These are phyloP conservation scores for Clitopilus hobsonii DNA, from an alignment of 768 basidiomycete species.

Conservation along the genomic window DNA sequence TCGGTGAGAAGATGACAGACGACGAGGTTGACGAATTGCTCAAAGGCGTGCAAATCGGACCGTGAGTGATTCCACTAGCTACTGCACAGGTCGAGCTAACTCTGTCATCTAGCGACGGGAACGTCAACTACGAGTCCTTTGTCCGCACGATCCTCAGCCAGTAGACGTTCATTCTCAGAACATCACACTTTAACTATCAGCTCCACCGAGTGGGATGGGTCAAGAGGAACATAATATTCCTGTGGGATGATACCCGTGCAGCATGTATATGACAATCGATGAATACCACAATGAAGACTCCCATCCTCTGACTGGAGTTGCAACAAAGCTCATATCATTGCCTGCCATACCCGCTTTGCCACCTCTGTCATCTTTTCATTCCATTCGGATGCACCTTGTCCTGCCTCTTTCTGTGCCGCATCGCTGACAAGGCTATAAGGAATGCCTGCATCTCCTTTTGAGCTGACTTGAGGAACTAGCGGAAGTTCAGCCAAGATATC, in stretches of 20 bases:
- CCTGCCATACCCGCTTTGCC: slow-evolving; percentile 12
- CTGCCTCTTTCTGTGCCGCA: slow-evolving; percentile 9
- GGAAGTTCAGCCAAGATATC: slow-evolving; percentile 78
- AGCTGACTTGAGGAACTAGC: slow-evolving; percentile 70
- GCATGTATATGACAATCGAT: too few relatives aligned
- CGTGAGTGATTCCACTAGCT: slow-evolving; percentile 43
- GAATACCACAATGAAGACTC: neutral
- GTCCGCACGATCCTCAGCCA: slow-evolving; percentile 92
- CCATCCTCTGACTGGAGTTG: too few relatives aligned
- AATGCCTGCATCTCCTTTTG: slow-evolving; percentile 64
- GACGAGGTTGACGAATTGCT: slow-evolving; percentile 97
- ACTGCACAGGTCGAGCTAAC: slow-evolving; percentile 6
- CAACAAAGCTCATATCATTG: neutral
- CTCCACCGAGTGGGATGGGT: too few relatives aligned
- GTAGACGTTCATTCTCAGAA: slow-evolving; percentile 38
- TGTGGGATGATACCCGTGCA: neutral
- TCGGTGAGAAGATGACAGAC: slow-evolving; percentile 98
- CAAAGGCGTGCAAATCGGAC: slow-evolving; percentile 90
- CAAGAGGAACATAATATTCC: neutral
- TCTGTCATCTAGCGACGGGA: slow-evolving; percentile 69
- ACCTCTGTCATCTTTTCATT: slow-evolving; percentile 11
- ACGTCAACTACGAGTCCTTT: slow-evolving; percentile 96
- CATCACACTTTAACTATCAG: neutral
- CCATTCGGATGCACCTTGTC: slow-evolving; percentile 11
- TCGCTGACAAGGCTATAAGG: slow-evolving; percentile 12